Conservation (phyloP, 305 asterid genomes). For the Lippia alba region DNA sequence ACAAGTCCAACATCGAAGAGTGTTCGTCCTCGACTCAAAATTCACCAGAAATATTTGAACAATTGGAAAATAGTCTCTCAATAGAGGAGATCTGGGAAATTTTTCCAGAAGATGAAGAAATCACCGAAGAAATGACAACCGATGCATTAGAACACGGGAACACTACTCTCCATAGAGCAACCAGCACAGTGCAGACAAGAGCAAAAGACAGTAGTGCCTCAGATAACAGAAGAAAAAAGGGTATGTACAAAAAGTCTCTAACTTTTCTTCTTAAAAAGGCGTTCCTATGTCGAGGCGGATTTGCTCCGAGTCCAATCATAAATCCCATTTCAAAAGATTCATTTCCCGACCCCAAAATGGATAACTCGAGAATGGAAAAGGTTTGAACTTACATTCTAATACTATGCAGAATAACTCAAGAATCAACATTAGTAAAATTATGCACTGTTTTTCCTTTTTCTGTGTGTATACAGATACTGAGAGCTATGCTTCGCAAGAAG, state of each 20-base stretch:
- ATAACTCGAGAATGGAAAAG: slow-evolving; percentile 63
- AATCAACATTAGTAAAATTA: neutral
- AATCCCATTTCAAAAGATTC: slow-evolving; percentile 46
- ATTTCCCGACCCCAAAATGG: slow-evolving; percentile 44
- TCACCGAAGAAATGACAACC: slow-evolving; percentile 1
- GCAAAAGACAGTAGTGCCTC: slow-evolving; percentile 37
- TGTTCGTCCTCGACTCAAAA: slow-evolving; percentile 21
- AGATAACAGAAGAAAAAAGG: slow-evolving; percentile 39
- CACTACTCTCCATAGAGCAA: slow-evolving; percentile 28
- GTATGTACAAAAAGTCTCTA: slow-evolving; percentile 50
- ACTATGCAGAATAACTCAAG: neutral
- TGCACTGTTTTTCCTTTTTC: neutral
- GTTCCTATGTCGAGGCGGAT: slow-evolving; percentile 49
- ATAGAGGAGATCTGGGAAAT: slow-evolving; percentile 34
- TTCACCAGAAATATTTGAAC: slow-evolving; percentile 42
- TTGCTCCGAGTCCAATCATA: slow-evolving; percentile 27
- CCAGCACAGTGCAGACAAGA: slow-evolving; percentile 22
- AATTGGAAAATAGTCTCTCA: slow-evolving; percentile 32
- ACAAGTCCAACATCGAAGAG: slow-evolving; percentile 27
- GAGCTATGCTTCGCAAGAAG: slow-evolving; percentile 55
- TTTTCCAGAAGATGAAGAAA: slow-evolving; percentile 35
- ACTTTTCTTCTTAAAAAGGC: slow-evolving; percentile 59
- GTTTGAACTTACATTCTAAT: slow-evolving; percentile 34
- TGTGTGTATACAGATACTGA: slow-evolving; percentile 47
- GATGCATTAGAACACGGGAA: slow-evolving; percentile 30